Conservation (phyloP, 495 filamentous ascomycete species). For the Lindgomyces ingoldianus region DNA sequence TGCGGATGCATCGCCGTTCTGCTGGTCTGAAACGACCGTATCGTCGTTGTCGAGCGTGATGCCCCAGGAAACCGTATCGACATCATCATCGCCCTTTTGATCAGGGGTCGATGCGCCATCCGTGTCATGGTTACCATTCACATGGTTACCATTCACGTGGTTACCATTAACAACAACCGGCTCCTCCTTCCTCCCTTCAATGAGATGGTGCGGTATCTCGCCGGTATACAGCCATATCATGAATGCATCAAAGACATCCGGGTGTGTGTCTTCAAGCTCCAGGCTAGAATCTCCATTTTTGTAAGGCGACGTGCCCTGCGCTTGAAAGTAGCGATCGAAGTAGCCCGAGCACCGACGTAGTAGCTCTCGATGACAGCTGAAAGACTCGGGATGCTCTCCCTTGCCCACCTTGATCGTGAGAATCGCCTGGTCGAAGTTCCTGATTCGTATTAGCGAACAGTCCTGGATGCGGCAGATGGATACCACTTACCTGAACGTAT, state of each 20-base stretch:
- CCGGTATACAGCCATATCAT: slow-evolving; percentile 31
- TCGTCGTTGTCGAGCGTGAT: slow-evolving; percentile 25
- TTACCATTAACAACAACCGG: no score
- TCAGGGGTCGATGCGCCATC: slow-evolving; percentile 6
- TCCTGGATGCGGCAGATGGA: background rate
- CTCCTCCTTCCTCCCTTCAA: slow-evolving; percentile 21
- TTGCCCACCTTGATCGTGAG: slow-evolving; percentile 30
- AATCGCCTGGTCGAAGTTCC: slow-evolving; percentile 30
- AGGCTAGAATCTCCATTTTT: slow-evolving; percentile 18
- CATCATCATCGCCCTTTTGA: slow-evolving; percentile 19
- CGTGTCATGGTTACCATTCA: background rate
- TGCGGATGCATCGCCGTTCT: background rate
- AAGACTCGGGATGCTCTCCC: slow-evolving; percentile 21
- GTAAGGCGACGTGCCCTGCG: slow-evolving; percentile 22
- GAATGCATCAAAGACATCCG: slow-evolving; percentile 31
- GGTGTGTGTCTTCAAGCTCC: slow-evolving; percentile 23
- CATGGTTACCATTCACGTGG: no score
- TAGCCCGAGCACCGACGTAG: slow-evolving; percentile 18
- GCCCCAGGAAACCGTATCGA: slow-evolving; percentile 27
- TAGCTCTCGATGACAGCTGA: slow-evolving; percentile 25
- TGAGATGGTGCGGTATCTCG: slow-evolving; percentile 28
- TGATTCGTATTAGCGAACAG: background rate
- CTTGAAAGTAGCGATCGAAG: slow-evolving; percentile 22
- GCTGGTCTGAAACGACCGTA: slow-evolving; percentile 6
- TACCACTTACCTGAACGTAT: slow-evolving; percentile 17